Conservation (phyloP, 768 basidiomycete genomes). For the Boletus reticuloceps region DNA sequence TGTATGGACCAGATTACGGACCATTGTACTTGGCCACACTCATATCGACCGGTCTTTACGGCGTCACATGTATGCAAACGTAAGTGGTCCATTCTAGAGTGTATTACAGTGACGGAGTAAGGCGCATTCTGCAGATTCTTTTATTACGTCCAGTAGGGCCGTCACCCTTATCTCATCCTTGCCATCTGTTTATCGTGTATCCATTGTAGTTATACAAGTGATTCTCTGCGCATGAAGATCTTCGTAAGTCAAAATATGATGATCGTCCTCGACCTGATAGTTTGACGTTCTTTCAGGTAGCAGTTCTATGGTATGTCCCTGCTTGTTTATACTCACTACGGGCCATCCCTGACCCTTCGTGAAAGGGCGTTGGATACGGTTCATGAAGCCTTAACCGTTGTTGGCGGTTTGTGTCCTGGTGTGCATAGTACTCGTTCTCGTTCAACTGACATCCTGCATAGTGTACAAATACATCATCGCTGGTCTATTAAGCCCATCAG, state of each 20-base stretch:
- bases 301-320: slow-evolving; percentile 3
- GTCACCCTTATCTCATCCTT: not conserved
- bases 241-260: not conserved
- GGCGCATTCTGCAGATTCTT: not conserved
- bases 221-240: not conserved
- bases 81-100: not conserved
- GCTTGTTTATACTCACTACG: not conserved
- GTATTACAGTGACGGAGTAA: not conserved
- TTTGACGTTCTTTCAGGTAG: not conserved
- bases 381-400: slow-evolving; percentile 9
- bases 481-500: not conserved
- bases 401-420: slow-evolving; percentile 5
- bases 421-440: no score
- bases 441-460: not conserved
- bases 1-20: not conserved
- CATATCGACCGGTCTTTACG: not conserved
- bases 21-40: not conserved
- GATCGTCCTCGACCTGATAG: no score
- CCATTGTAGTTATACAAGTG: not conserved
- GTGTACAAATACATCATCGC: slow-evolving; percentile 2
- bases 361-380: slow-evolving; percentile 11
- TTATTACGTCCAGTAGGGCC: not conserved
- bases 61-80: not conserved
- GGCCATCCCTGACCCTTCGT: not conserved
- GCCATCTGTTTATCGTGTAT: not conserved